A percentile compares a stretch with the other conserved stretches of the same genome.
Evolutionary conservation across 108 stramenopile species (phyloP).

Genomic region (Skeletonema tropicum): DNA sequence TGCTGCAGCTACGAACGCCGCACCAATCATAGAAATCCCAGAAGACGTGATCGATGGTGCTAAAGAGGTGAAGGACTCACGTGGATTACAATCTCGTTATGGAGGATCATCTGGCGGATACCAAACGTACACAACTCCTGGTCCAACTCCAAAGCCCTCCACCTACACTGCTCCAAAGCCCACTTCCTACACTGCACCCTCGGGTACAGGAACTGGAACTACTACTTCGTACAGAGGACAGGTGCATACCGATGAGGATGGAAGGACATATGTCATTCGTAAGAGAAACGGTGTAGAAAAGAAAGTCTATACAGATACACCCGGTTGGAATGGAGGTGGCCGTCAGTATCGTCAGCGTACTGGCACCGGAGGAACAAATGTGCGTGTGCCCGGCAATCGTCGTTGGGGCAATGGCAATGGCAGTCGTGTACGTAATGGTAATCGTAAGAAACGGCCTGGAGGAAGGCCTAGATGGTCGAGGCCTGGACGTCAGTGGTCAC

Average conservation of each 20-base stretch:
- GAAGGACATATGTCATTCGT: not conserved
- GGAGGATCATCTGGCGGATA: not conserved
- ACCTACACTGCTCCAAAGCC: not conserved
- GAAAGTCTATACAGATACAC: not conserved
- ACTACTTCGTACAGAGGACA: too few species aligned
- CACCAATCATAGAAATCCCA: not conserved
- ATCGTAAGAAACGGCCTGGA: not conserved
- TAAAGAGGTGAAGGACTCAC: not conserved
- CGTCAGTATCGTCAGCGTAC: not conserved
- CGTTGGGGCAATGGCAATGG: too few species aligned
- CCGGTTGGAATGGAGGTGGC: not conserved
- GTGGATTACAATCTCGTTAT: conserved; percentile 18
- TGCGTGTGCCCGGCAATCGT: too few species aligned
- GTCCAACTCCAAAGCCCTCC: not conserved
- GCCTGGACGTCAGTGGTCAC: not conserved
- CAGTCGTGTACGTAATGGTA: too few species aligned
- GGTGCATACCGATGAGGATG: not conserved
- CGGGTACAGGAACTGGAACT: not conserved
- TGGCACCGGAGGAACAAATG: too few species aligned
- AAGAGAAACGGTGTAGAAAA: not conserved
- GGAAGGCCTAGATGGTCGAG: not conserved
- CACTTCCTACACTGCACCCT: not conserved
- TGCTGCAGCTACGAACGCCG: not conserved
- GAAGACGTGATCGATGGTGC: not conserved
- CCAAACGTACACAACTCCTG: not conserved